These are phyloP conservation scores for Microbotryum lychnidis-dioicae DNA, from an alignment of 1,284 basidiomycete genomes.

Conservation along the genomic window DNA sequence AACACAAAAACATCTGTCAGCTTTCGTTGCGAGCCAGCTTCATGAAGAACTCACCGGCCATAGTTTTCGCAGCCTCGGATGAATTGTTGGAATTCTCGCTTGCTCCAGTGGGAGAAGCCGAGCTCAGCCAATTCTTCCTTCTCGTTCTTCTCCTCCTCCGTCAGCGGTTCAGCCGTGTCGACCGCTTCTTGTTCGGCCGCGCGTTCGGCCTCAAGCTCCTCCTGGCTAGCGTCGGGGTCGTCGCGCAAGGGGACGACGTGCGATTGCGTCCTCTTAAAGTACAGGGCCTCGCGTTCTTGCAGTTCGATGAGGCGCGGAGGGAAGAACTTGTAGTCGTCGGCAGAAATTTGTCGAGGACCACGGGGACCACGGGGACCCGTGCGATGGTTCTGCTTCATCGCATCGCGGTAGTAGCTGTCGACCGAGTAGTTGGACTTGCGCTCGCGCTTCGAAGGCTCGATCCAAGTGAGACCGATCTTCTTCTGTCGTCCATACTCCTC, in stretches of 20 bases:
- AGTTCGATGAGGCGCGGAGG: slow-evolving; percentile 70
- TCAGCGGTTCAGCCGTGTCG: slow-evolving; percentile 78
- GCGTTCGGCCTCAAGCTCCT: slow-evolving; percentile 75
- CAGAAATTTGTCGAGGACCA: slow-evolving; percentile 1
- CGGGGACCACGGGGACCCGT: slow-evolving; percentile 48
- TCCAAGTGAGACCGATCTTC: slow-evolving; percentile 63
- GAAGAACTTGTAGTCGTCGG: slow-evolving; percentile 95
- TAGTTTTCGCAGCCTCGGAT: slow-evolving; percentile 74
- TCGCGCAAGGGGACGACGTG: slow-evolving; percentile 62
- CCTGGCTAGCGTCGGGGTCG: slow-evolving; percentile 67
- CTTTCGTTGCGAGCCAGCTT: neutral
- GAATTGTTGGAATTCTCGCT: slow-evolving; percentile 88
- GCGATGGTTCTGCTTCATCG: neutral
- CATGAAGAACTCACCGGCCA: slow-evolving; percentile 51
- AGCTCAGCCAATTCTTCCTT: slow-evolving; percentile 60
- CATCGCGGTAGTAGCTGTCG: slow-evolving; percentile 38
- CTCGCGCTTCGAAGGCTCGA: slow-evolving; percentile 91
- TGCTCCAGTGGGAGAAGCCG: slow-evolving; percentile 87
- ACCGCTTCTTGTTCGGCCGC: slow-evolving; percentile 72
- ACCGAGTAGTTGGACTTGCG: slow-evolving; percentile 94
- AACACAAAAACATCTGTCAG: neutral
- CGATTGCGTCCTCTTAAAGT: slow-evolving; percentile 60
- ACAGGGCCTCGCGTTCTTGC: slow-evolving; percentile 79
- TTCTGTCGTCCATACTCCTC: slow-evolving; percentile 69
- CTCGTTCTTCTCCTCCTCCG: slow-evolving; percentile 70